phyloP scores from a whole-genome alignment of 306 rosid species.

The Castanospermum australe region DNA sequence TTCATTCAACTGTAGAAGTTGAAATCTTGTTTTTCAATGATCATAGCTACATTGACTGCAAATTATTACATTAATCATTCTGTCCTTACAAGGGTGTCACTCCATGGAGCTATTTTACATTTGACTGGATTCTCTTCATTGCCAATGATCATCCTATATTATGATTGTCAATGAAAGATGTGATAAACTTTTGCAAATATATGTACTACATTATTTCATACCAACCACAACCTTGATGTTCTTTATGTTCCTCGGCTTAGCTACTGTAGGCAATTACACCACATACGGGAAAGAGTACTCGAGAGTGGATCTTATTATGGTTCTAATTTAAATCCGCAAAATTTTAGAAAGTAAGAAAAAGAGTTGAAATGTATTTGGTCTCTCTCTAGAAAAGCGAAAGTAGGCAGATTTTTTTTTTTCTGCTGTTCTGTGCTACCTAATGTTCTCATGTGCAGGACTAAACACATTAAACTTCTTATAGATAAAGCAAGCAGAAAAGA shows the following conservation, averaged over 20 bases:
- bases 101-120: too few species aligned
- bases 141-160: not conserved
- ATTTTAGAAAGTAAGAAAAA: too few species aligned
- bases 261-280: not conserved
- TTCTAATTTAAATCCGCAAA: too few species aligned
- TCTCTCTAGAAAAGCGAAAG: not conserved
- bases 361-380: not conserved
- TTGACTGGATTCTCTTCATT: not conserved
- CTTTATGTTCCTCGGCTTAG: not conserved
- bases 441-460: not conserved
- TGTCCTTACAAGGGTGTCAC: too few species aligned
- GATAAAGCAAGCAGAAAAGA: not conserved
- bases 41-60: too few species aligned
- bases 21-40: too few species aligned
- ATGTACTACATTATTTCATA: not conserved
- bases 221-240: not conserved
- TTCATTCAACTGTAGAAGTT: not conserved
- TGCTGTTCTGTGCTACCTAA: not conserved
- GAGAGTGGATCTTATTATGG: too few species aligned
- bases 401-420: not conserved
- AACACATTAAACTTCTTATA: not conserved
- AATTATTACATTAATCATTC: not conserved
- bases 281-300: not conserved
- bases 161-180: too few species aligned
- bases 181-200: not conserved